Evolutionary conservation across 805 yeast genomes (phyloP).

Genomic region (Yamadazyma olivae): DNA sequence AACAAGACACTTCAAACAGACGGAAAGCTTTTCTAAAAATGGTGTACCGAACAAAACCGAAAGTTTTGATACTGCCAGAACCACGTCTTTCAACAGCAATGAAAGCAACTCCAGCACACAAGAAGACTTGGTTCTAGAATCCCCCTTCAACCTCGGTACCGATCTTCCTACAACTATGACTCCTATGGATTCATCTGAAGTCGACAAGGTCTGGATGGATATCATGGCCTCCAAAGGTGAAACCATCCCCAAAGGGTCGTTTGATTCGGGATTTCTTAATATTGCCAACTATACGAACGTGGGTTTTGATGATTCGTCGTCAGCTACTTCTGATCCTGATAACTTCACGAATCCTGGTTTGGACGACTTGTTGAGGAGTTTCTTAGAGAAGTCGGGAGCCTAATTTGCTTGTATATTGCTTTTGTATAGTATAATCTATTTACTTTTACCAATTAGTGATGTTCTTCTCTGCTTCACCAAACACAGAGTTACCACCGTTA

Average conservation of each 20-base stretch:
- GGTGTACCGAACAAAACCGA: not conserved
- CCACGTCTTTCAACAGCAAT: no score
- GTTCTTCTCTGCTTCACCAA: slow-evolving; percentile 88
- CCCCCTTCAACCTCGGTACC: no score
- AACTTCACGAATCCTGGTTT: not conserved
- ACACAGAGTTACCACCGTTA: slow-evolving; percentile 59
- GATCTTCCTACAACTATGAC: no score
- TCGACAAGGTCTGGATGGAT: slow-evolving; percentile 5
- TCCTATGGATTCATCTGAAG: no score
- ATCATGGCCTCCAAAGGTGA: slow-evolving; percentile 1
- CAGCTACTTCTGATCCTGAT: not conserved
- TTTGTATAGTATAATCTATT: not conserved
- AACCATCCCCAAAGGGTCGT: not conserved
- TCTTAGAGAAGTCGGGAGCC: slow-evolving; percentile 1
- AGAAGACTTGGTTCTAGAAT: no score
- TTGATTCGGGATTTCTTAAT: slow-evolving; percentile 1
- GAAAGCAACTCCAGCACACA: no score
- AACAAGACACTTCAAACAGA: no score
- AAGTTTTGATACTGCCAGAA: no score
- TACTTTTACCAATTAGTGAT: slow-evolving; percentile 79
- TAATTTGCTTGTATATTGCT: not conserved
- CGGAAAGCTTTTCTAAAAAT: not conserved
- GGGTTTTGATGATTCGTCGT: not conserved
- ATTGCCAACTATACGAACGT: slow-evolving; percentile 1
- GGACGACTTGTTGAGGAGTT: slow-evolving; percentile 4